Conservation (phyloP, 768 basidiomycete genomes). For the Podaxis sp. region DNA sequence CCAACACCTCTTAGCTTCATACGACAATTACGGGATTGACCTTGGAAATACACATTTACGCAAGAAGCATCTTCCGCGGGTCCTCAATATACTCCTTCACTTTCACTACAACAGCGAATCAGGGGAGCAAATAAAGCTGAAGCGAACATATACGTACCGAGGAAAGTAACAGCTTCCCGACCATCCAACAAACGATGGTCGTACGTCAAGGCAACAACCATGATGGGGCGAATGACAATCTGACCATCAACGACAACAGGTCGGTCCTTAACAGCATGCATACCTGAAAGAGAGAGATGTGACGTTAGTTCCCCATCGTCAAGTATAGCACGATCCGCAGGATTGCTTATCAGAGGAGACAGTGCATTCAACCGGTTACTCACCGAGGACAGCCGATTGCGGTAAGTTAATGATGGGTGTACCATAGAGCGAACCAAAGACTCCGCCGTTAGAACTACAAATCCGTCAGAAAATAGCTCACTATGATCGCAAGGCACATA, state of each 20-base stretch:
- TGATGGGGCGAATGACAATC: constrained; percentile 95
- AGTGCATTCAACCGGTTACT: constrained; percentile 21
- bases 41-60: constrained; percentile 20
- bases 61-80: constrained; percentile 86
- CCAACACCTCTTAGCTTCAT: neutral
- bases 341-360: neutral
- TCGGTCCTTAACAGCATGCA: constrained; percentile 94
- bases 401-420: constrained; percentile 99
- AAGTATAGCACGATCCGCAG: neutral
- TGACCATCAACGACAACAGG: constrained; percentile 91
- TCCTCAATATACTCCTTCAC: constrained; percentile 95
- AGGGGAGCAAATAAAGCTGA: neutral
- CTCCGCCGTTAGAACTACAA: constrained; percentile 92
- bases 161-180: constrained; percentile 95
- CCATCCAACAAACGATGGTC: constrained; percentile 96
- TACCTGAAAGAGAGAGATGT: constrained; percentile 44
- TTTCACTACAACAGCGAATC: constrained; percentile 53
- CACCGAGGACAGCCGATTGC: constrained; percentile 89
- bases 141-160: constrained; percentile 58
- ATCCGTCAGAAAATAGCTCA: constrained; percentile 3
- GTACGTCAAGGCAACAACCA: constrained; percentile 92
- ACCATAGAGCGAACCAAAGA: constrained; percentile 95
- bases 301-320: neutral
- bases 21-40: neutral
- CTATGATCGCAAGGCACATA: constrained; percentile 33